Evolutionary conservation across 352 stramenopile genomes (phyloP).

Genomic region (Phytopythium helicoides): DNA sequence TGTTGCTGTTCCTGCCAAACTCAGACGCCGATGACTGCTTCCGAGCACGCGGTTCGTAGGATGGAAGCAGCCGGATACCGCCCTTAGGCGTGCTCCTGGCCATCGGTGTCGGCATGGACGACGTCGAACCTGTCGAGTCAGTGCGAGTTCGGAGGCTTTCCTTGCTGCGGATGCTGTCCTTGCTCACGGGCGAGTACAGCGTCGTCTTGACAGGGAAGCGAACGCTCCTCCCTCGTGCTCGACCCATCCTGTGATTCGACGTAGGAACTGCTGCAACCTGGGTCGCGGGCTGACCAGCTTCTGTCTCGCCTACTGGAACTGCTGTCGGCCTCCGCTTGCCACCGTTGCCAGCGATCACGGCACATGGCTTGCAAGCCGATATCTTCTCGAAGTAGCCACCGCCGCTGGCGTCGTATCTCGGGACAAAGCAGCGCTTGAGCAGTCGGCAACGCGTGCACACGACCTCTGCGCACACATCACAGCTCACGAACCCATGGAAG

Average conservation of each 20-base stretch:
- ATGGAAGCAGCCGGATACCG: not conserved
- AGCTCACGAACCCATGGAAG: slow-evolving; percentile 21
- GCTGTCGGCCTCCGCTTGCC: not conserved
- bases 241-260: too few relatives aligned
- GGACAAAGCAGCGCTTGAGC: slow-evolving; percentile 26
- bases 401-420: slow-evolving; percentile 14
- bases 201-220: slow-evolving; percentile 3
- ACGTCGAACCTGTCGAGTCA: slow-evolving; percentile 2
- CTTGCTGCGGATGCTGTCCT: too few relatives aligned
- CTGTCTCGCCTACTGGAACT: not conserved
- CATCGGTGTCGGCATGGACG: slow-evolving; percentile 2
- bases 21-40: slow-evolving; percentile 3
- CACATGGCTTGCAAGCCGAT: slow-evolving; percentile 19
- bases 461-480: slow-evolving; percentile 25
- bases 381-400: slow-evolving; percentile 22
- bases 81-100: not conserved
- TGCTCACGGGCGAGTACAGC: not conserved
- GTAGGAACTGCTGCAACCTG: too few relatives aligned
- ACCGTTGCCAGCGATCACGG: slow-evolving; percentile 11
- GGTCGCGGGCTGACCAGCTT: too few relatives aligned
- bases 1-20: not conserved
- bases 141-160: not conserved
- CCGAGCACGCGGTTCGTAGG: not conserved
- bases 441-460: slow-evolving; percentile 29
- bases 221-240: not conserved